Evolutionary conservation across 2,329 filamentous ascomycete genomes (phyloP).

Genomic region (Trichoderma guizhouense): DNA sequence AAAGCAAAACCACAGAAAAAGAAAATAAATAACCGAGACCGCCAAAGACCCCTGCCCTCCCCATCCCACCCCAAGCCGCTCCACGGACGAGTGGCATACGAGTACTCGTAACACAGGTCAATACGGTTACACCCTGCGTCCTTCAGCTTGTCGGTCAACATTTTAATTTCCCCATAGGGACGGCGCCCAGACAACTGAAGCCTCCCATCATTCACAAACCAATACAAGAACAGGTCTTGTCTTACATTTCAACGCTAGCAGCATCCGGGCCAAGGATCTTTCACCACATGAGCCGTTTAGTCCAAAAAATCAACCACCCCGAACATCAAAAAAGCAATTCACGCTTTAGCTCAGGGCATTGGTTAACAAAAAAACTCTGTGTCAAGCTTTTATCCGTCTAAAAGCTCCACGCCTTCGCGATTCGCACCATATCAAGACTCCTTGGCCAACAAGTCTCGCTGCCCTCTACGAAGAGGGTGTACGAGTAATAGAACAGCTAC

Average conservation of each 20-base stretch:
- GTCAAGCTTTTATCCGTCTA: not conserved
- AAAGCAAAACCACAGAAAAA: not conserved
- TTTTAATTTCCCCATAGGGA: not conserved
- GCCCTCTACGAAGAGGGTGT: not conserved
- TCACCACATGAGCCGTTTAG: not conserved
- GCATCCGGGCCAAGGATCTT: not conserved
- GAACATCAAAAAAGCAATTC: not conserved
- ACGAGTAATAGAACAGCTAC: not conserved
- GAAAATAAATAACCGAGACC: not conserved
- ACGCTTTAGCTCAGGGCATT: not conserved
- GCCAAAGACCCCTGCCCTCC: not conserved
- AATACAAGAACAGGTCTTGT: not conserved
- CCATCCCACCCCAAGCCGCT: not conserved
- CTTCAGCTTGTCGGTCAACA: not conserved
- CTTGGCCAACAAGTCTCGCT: not conserved
- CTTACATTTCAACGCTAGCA: not conserved
- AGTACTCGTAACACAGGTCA: not conserved
- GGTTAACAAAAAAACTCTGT: not conserved
- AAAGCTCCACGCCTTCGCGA: not conserved
- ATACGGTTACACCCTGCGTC: not conserved
- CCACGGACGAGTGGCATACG: not conserved
- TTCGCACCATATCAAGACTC: not conserved
- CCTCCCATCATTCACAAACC: not conserved
- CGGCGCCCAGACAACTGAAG: not conserved
- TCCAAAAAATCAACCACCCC: not conserved